Conservation (phyloP, 805 yeast genomes). For the Candida vartiovaarae region DNA sequence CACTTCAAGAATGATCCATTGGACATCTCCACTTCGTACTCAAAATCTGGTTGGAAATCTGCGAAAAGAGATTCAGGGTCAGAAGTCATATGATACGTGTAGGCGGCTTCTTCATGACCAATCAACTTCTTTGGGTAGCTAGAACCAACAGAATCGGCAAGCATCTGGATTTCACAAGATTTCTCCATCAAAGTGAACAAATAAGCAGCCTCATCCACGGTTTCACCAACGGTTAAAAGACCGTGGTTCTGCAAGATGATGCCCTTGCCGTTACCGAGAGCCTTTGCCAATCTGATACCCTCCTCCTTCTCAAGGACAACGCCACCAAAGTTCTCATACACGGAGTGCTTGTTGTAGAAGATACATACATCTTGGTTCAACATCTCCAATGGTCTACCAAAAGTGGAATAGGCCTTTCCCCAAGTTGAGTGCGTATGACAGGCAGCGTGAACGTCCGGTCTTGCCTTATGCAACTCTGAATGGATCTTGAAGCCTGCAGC, state of each 20-base stretch:
- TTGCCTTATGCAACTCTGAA: constrained; percentile 56
- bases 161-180: constrained; percentile 57
- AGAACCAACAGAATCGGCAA: constrained; percentile 46
- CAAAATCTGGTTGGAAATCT: constrained; percentile 68
- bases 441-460: constrained; percentile 68
- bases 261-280: constrained; percentile 48
- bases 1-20: constrained; percentile 22
- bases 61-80: constrained; percentile 65
- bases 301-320: constrained; percentile 64
- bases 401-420: constrained; percentile 60
- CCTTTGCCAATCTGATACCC: constrained; percentile 53
- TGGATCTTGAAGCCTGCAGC: constrained; percentile 69
- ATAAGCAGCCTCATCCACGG: constrained; percentile 72
- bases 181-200: constrained; percentile 57
- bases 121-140: constrained; percentile 34
- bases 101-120: constrained; percentile 59
- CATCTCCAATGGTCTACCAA: constrained; percentile 69
- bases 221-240: constrained; percentile 57
- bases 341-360: constrained; percentile 59
- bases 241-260: constrained; percentile 70
- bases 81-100: constrained; percentile 49
- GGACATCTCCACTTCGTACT: constrained; percentile 33
- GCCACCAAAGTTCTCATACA: constrained; percentile 68
- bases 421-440: constrained; percentile 62
- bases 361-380: constrained; percentile 70